phyloP scores from a whole-genome alignment of 495 filamentous ascomycete genomes.

The Symbiotaphrina buchneri region DNA sequence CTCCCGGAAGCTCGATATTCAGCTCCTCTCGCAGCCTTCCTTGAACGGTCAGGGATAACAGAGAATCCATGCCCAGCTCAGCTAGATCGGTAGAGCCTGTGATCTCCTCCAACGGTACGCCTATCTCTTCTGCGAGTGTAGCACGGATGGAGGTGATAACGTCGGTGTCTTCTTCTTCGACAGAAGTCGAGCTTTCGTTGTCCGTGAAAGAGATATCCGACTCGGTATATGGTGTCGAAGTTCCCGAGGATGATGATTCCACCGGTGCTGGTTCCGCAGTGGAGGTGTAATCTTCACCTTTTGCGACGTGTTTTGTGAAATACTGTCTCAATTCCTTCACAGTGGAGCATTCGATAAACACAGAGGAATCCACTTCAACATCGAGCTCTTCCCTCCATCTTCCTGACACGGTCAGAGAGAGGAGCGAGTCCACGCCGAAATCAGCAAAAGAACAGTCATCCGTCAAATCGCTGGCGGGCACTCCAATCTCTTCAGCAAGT shows the following conservation, averaged over 20 bases:
- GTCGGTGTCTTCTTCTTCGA: not conserved
- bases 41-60: constrained; percentile 20
- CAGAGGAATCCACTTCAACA: constrained; percentile 2
- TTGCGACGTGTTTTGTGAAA: not conserved
- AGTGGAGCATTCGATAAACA: constrained; percentile 3
- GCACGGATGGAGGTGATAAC: constrained; percentile 5
- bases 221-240: not conserved
- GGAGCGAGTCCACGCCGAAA: constrained; percentile 5
- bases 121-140: constrained; percentile 23
- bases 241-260: not conserved
- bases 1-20: constrained; percentile 12
- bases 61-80: constrained; percentile 26
- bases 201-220: too few species aligned
- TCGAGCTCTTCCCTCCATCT: constrained; percentile 4
- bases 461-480: constrained; percentile 1
- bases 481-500: constrained; percentile 1
- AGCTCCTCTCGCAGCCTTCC: constrained; percentile 18
- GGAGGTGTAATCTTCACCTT: not conserved
- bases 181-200: not conserved
- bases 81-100: constrained; percentile 13
- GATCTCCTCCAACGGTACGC: constrained; percentile 17
- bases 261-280: not conserved
- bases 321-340: constrained; percentile 5
- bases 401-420: constrained; percentile 2
- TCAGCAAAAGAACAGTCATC: constrained; percentile 4